A percentile compares a stretch with the other conserved stretches of the same genome.
These are phyloP conservation scores for Mycena indigotica DNA, from an alignment of 768 basidiomycete species.

Conservation along the genomic window DNA sequence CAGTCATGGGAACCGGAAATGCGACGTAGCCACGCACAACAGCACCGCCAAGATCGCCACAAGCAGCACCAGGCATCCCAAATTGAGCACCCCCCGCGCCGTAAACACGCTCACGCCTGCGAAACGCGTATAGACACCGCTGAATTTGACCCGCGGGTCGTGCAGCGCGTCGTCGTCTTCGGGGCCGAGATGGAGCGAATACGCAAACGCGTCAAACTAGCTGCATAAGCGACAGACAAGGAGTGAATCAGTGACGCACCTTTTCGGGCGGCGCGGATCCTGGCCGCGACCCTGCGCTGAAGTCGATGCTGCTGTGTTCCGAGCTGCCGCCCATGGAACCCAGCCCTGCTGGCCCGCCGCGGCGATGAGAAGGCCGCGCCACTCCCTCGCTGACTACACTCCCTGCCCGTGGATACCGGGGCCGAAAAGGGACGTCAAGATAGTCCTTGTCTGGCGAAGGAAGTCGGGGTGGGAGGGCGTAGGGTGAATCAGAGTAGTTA, in stretches of 20 bases:
- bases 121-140: background rate
- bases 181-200: background rate
- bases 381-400: background rate
- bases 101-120: constrained; percentile 2
- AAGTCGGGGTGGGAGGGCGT: background rate
- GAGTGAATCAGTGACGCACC: background rate
- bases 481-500: background rate
- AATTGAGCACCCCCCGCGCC: constrained; percentile 6
- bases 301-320: background rate
- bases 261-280: background rate
- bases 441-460: too few relatives aligned
- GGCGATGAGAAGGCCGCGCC: background rate
- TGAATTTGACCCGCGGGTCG: constrained; percentile 12
- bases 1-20: background rate
- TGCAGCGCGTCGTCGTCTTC: constrained; percentile 17
- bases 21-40: constrained; percentile 4
- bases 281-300: background rate
- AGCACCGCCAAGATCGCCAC: background rate
- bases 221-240: background rate
- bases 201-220: background rate
- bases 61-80: constrained; percentile 11
- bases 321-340: background rate
- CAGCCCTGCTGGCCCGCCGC: background rate
- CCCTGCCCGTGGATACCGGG: too few relatives aligned
- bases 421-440: too few relatives aligned